Base-by-base conservation (phyloP, 805 yeast species). In the Nakazawaea anatomiae region DNA sequence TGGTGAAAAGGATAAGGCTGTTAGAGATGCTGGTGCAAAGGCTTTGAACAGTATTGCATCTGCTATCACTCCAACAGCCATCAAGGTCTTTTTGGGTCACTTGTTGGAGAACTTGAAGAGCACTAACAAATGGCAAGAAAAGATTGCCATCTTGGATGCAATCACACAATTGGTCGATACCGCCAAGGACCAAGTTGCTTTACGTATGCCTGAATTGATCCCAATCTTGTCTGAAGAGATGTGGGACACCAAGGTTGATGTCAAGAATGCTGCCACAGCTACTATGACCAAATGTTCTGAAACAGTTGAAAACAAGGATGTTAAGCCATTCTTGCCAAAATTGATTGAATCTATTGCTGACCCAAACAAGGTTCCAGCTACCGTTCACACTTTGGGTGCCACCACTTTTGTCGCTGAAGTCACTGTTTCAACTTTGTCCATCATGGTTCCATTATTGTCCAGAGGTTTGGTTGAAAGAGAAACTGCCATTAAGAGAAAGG, bases 391-490 rank as follows among this genome's bases (percentile, higher is more conserved):
- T 67, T 87, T 94, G 72, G 99, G 99, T 90, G 98, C 99, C 69
- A 94, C 99, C 67, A 94, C 99, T 69, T 94, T 94, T 73, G 99
- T 94, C 65, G 90, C 97, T 66, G 99, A 94, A 82, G 99, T 94
- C 67, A 95, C 99, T 74, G 91, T 95, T 78, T 98, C 98, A 67
- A 95, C 99, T 67, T 83, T 94, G 69, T 91, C 99, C 73, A 92
- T 94, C 79, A 94, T 94, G 99, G 97, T 90, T 62, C 99, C 99
- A 72, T 83, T 94, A 71, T 83, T 94, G 73, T 83, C 96, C 64
- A 92, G 99, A 87, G 99, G 99, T 92, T 84, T 94, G 72, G 95
- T 96, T 69, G 99, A 94, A 83, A 94, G 99, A 83, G 99, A 94
- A 70, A 94, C 99, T 63, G 81, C 97, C 65, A 94, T 94, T 83